Conservation (phyloP, 495 filamentous ascomycete genomes). For the Aspergillus baeticus region DNA sequence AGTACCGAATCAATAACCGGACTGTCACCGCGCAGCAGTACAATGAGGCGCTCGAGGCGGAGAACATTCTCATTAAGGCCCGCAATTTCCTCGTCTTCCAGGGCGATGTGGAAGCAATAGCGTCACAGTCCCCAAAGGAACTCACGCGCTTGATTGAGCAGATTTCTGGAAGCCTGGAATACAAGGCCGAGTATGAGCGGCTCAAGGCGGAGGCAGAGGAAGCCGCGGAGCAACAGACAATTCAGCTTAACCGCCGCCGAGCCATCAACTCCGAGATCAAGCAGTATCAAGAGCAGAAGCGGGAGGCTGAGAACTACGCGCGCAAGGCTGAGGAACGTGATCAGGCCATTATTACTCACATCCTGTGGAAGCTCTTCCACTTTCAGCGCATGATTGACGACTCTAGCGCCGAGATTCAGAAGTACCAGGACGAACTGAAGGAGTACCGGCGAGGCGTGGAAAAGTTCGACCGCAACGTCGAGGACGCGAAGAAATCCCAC, state of each 20-base stretch:
- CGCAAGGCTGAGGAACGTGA: constrained; percentile 86
- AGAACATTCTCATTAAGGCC: constrained; percentile 97
- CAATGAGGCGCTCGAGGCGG: constrained; percentile 86
- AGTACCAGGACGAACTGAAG: constrained; percentile 93
- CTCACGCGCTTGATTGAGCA: constrained; percentile 96
- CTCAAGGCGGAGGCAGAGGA: constrained; percentile 82
- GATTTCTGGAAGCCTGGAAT: constrained; percentile 93
- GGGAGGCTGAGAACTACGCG: constrained; percentile 89
- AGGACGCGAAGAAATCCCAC: constrained; percentile 85
- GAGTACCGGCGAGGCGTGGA: constrained; percentile 87
- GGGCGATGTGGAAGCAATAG: constrained; percentile 97
- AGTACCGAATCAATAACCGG: constrained; percentile 94
- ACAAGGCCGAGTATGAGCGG: constrained; percentile 91
- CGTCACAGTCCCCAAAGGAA: constrained; percentile 87
- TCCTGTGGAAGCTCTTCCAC: constrained; percentile 95
- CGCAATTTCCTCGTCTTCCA: constrained; percentile 98
- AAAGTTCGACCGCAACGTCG: constrained; percentile 76
- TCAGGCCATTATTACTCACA: constrained; percentile 88
- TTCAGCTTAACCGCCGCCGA: constrained; percentile 81
- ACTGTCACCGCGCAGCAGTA: constrained; percentile 87
- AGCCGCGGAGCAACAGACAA: constrained; percentile 81
- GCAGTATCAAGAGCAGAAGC: constrained; percentile 95
- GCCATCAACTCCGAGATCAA: constrained; percentile 98
- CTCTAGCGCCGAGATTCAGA: constrained; percentile 86
- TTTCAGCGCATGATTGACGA: constrained; percentile 92